Evolutionary conservation across 179 eudicot genomes (phyloP).

Genomic region (Corrigiola litoralis): DNA sequence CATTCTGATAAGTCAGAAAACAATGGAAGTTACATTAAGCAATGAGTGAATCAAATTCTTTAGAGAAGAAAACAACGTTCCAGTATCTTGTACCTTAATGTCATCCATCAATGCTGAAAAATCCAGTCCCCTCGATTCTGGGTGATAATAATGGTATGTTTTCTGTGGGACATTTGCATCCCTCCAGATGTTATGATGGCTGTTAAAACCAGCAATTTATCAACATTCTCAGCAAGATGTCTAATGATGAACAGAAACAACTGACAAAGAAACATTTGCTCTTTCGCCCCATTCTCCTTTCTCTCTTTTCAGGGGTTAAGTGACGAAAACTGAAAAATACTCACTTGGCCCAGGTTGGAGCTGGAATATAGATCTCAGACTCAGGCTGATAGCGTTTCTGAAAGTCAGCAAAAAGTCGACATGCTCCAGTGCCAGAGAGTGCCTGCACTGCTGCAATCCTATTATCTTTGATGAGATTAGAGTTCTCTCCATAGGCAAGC

Average conservation of each 20-base stretch:
- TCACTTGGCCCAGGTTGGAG: conserved; percentile 97
- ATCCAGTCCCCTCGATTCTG: conserved; percentile 80
- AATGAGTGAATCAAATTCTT: background rate
- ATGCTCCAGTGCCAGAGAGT: conserved; percentile 98
- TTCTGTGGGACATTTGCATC: conserved; percentile 80
- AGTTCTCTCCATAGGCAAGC: conserved; percentile 89
- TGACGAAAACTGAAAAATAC: conserved; percentile 17
- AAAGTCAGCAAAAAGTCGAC: conserved; percentile 95
- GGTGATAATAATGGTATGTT: conserved; percentile 80
- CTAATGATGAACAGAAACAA: background rate
- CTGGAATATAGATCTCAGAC: conserved; percentile 88
- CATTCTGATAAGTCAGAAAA: conserved; percentile 48
- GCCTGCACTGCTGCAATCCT: conserved; percentile 96
- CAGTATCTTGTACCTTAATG: conserved; percentile 53
- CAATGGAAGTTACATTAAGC: background rate
- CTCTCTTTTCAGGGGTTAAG: background rate
- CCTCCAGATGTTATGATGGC: conserved; percentile 99
- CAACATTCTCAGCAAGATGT: background rate
- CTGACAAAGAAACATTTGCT: background rate
- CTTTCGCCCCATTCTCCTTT: background rate
- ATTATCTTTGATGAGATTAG: conserved; percentile 79
- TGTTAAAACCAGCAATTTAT: conserved; percentile 21
- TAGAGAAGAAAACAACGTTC: background rate
- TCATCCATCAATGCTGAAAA: conserved; percentile 80
- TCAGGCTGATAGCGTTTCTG: conserved; percentile 90